Evolutionary conservation across 2,329 filamentous ascomycete species (phyloP), one percentile per base, ranked within the genome.

Genomic region (Apiospora sp.): DNA sequence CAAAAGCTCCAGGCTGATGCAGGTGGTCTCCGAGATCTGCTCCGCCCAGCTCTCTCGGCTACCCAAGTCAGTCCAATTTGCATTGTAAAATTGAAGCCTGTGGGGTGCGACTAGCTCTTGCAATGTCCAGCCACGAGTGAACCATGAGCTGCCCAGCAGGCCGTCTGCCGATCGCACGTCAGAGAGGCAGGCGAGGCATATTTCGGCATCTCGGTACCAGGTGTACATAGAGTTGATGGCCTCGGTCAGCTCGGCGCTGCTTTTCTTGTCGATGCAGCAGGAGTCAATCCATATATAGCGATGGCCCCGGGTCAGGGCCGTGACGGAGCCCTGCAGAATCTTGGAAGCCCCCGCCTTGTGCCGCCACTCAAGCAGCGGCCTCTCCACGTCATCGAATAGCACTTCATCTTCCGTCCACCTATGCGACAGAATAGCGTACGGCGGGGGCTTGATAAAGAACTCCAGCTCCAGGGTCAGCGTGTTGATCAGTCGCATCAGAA

Each of bases 81-180:
- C 54, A 10, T n/a, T 34, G 54, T 34, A 48, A 22, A 34, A 34
- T 54, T 54, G 13, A 67, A 10, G 10, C 37, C 24, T n/a, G 46
- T 54, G 7, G 44, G 70, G 14, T 46, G 43, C 7, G 54, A 64
- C 44, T 48, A 48, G 44, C 44, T 48, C 44, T 22, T 48, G 44
- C 44, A 48, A 22, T 16, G 44, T 48, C 70, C 70, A 71, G 8
- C 70, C 70, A 6, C 70, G 24, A 8, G 13, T 48, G 41, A 71
- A 67, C 54, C 70, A 71, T 4, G n/a, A 2, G 54, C 30, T 61
- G 24, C 12, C 24, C n/a, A 61, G 54, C 24, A 61, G 54, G 24
- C 14, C 8, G 24, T 61, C n/a, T n/a, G 24, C n/a, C 24, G 54
- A 27, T 22, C 22, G 54, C 34, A 68, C 64, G n/a, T 69, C 67